Conservation (phyloP, 257 asterid species). For the Osmanthus fragrans region DNA sequence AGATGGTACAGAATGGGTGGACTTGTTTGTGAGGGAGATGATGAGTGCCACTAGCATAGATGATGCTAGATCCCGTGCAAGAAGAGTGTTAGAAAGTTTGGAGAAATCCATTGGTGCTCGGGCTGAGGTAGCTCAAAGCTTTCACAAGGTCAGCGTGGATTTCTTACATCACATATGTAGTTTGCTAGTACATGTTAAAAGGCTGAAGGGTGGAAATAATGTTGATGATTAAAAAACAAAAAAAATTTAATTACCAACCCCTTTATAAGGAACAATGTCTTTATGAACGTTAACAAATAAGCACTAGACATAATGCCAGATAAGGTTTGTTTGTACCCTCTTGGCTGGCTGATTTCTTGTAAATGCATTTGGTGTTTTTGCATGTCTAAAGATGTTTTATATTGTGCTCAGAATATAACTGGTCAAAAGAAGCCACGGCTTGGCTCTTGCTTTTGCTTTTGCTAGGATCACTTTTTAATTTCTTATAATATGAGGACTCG, state of each 20-base stretch:
- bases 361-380: too few relatives aligned
- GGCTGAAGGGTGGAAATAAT: background rate
- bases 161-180: background rate
- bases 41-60: conserved; percentile 62
- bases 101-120: conserved; percentile 60
- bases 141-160: conserved; percentile 52
- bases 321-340: too few relatives aligned
- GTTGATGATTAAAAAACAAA: background rate
- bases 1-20: conserved; percentile 82
- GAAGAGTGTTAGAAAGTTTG: conserved; percentile 56
- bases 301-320: too few relatives aligned
- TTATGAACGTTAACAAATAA: too few relatives aligned
- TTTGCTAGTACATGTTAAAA: background rate
- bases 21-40: conserved; percentile 73
- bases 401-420: background rate
- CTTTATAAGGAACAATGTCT: background rate
- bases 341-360: too few relatives aligned
- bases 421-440: background rate
- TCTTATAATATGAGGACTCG: background rate
- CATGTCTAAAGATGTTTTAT: background rate
- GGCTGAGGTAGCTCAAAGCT: conserved; percentile 48
- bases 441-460: background rate
- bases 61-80: conserved; percentile 70
- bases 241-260: background rate
- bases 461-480: background rate